These are phyloP conservation scores for Mycena belliarum DNA, from an alignment of 768 basidiomycete species.

Conservation along the genomic window DNA sequence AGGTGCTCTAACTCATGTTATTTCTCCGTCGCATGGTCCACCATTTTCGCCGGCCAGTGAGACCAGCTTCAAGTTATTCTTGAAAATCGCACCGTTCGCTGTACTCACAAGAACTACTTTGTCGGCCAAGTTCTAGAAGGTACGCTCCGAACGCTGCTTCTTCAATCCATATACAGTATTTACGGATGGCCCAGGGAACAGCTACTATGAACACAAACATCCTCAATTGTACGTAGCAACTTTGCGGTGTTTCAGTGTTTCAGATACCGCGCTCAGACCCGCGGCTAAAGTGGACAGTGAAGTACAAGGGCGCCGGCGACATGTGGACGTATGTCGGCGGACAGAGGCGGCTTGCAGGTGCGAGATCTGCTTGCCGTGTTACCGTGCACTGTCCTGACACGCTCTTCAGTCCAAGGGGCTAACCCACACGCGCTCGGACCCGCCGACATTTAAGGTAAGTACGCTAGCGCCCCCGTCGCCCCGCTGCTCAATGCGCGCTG, in stretches of 20 bases:
- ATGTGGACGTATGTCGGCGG: conserved; percentile 68
- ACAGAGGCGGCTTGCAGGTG: conserved; percentile 59
- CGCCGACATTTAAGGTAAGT: conserved; percentile 69
- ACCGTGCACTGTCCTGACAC: not conserved
- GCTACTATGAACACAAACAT: conserved; percentile 53
- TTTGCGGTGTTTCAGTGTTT: too few relatives aligned
- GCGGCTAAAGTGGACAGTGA: conserved; percentile 58
- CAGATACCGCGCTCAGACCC: conserved; percentile 30
- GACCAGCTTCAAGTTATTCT: conserved; percentile 16
- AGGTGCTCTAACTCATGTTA: conserved; percentile 32
- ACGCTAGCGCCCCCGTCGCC: conserved; percentile 22
- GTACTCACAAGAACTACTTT: conserved; percentile 44
- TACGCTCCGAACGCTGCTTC: not conserved
- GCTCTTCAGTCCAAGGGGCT: conserved; percentile 75
- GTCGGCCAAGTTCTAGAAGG: conserved; percentile 66
- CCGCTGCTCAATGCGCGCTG: not conserved
- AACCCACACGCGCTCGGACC: conserved; percentile 60
- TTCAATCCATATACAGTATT: not conserved
- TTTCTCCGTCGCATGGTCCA: conserved; percentile 40
- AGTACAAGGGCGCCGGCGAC: conserved; percentile 54
- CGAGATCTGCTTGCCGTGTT: conserved; percentile 1
- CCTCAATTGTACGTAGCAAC: conserved; percentile 41
- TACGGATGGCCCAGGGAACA: conserved; percentile 53
- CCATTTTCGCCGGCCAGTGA: conserved; percentile 45
- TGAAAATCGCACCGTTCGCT: conserved; percentile 12